Base-by-base conservation (phyloP, 495 filamentous ascomycete genomes). In the Aspergillus coremiiformis region DNA sequence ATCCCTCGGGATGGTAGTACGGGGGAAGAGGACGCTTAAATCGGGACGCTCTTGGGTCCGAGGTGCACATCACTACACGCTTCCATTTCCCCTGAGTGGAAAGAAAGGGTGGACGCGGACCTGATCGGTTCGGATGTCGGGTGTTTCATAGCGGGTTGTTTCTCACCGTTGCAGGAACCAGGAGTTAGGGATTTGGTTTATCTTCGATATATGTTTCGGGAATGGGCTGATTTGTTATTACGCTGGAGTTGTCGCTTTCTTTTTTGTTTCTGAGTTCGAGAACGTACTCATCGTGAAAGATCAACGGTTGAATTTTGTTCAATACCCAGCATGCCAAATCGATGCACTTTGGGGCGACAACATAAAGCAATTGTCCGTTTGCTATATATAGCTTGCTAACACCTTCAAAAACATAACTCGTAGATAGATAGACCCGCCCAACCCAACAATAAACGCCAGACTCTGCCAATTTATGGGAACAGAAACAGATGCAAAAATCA, bases 1-100 rank as follows among this genome's bases (percentile, higher is more conserved):
- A 83, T 89, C 37, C 85, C 86, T 69, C 75, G 76, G 50, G 76
- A 79, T 61, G 76, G 76, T 53, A 77, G 72, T 48, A 75, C 69
- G 24, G 69, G 68, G 33, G 75, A 79, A 52, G 76, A 79, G 44
- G 76, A 78, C 39, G 44, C 56, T 20, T 70, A 51, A 68, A 4
- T 30, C 27, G 7, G 7, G 27, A 11, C 3, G 27, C 27, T 27
- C n/a, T n/a, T n/a, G n/a, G n/a, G n/a, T n/a, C n/a, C n/a, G n/a
- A n/a, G n/a, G n/a, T n/a, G n/a, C n/a, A n/a, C n/a, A n/a, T n/a
- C n/a, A n/a, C n/a, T n/a, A n/a, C n/a, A n/a, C n/a, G n/a, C n/a
- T n/a, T n/a, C n/a, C n/a, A n/a, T n/a, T n/a, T n/a, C n/a, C n/a
- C n/a, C n/a, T n/a, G n/a, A n/a, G n/a, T n/a, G n/a, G n/a, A n/a